Conservation (phyloP, 352 stramenopile genomes). For the Aphanomyces euteiches region DNA sequence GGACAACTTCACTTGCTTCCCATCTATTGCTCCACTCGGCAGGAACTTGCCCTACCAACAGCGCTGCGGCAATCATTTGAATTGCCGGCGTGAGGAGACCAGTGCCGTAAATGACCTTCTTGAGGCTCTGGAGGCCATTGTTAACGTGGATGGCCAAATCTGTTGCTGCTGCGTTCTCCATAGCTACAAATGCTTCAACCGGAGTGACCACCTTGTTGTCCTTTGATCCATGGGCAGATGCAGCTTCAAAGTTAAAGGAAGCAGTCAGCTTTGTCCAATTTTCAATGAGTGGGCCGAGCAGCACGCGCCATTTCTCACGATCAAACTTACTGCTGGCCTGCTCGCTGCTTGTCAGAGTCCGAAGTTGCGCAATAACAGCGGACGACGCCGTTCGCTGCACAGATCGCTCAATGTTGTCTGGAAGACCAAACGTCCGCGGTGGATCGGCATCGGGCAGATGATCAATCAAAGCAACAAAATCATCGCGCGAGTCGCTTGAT, state of each 20-base stretch:
- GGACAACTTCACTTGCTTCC: slow-evolving; percentile 63
- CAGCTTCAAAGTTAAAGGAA: slow-evolving; percentile 49
- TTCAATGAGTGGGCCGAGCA: slow-evolving; percentile 87
- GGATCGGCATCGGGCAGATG: slow-evolving; percentile 64
- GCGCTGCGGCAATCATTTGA: slow-evolving; percentile 63
- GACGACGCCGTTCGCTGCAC: slow-evolving; percentile 87
- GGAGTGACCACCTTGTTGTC: slow-evolving; percentile 44
- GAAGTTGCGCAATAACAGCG: slow-evolving; percentile 82
- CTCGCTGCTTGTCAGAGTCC: slow-evolving; percentile 71
- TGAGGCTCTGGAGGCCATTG: slow-evolving; percentile 60
- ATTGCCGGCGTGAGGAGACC: slow-evolving; percentile 87
- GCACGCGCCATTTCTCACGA: slow-evolving; percentile 84
- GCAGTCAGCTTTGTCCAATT: slow-evolving; percentile 83
- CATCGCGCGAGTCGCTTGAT: slow-evolving; percentile 53
- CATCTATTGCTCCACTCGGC: slow-evolving; percentile 76
- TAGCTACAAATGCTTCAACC: slow-evolving; percentile 85
- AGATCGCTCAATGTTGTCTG: slow-evolving; percentile 92
- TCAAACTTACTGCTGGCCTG: slow-evolving; percentile 78
- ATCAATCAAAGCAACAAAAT: slow-evolving; percentile 70
- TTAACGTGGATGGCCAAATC: slow-evolving; percentile 75
- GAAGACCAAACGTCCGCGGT: slow-evolving; percentile 87
- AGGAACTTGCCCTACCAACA: slow-evolving; percentile 74
- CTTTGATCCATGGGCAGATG: slow-evolving; percentile 4
- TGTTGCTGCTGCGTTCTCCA: slow-evolving; percentile 84
- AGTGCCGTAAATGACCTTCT: slow-evolving; percentile 89